Base-by-base conservation (phyloP, 2,329 filamentous ascomycete species). In the Lomentospora prolificans region DNA sequence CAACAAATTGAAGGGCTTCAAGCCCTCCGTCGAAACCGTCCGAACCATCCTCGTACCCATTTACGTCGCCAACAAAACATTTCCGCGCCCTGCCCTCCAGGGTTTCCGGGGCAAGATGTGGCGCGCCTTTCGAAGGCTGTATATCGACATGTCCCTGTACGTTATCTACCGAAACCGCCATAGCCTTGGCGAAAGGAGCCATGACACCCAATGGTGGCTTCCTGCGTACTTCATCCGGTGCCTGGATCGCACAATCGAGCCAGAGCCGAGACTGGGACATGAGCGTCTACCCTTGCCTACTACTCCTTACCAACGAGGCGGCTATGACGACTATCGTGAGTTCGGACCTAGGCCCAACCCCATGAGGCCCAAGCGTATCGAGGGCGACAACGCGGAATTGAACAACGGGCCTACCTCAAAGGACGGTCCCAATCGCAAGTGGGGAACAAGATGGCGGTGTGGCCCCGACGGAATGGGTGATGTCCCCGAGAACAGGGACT, bases 301-400 rank as follows among this genome's bases (percentile, higher is more conserved):
- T 33, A 4, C 17, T 10, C 52, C 52, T 25, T 55, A 55, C 53
- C 25, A 9, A n/a, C 41, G 25, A 2, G 25, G 24, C 8, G 27
- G 12, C 8, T 55, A 55, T 22, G 53, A 55, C 53, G 27, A 44
- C 14, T 54, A 30, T 17, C 52, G 52, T 25, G 52, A 54, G 52
- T 17, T 24, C n/a, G n/a, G n/a, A n/a, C n/a, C n/a, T n/a, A 31
- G 36, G 4, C 36, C 33, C 22, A 39, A 25, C n/a, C 52, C 36
- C 9, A 25, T n/a, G 22, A 25, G 19, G n/a, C n/a, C n/a, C 17
- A 31, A 31, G 12, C 12, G 17, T 10, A 19, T 10, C 17, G 10
- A 48, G 44, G 22, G 24, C 5, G 24, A n/a, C 44, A 19, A 48
- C 14, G 44, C 17, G 17, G 8, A 48, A 14, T 5, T 19, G 44